phyloP scores from a whole-genome alignment of 2,329 filamentous ascomycete genomes.

The Cladosporium cucumerinum region DNA sequence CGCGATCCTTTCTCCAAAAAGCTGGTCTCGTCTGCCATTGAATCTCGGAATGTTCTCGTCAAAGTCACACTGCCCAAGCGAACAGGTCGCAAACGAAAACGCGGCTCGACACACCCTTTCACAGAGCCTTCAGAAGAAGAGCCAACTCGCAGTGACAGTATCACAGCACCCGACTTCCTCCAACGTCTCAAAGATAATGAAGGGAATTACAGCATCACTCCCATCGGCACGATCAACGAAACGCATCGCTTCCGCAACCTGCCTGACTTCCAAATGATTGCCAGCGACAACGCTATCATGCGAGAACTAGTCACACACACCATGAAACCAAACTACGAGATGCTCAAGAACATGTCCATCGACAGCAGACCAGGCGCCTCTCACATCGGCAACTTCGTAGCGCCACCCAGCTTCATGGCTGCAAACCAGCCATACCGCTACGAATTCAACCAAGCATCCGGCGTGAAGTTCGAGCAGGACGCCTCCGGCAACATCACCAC shows the following conservation, averaged over 20 bases:
- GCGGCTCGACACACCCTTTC: conserved; percentile 63
- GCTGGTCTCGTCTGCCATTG: conserved; percentile 69
- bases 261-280: conserved; percentile 69
- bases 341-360: conserved; percentile 64
- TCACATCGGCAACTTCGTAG: conserved; percentile 57
- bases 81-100: conserved; percentile 81
- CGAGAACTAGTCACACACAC: conserved; percentile 68
- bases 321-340: conserved; percentile 61
- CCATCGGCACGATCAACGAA: conserved; percentile 61
- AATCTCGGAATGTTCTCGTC: conserved; percentile 79
- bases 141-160: conserved; percentile 14
- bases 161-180: conserved; percentile 31
- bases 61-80: conserved; percentile 83
- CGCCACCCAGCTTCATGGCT: conserved; percentile 30
- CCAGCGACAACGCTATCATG: conserved; percentile 55
- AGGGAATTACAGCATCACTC: conserved; percentile 27
- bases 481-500: conserved; percentile 57
- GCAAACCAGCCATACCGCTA: conserved; percentile 46
- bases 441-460: conserved; percentile 82
- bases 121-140: conserved; percentile 9
- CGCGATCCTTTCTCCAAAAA: conserved; percentile 76
- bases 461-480: conserved; percentile 61
- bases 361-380: conserved; percentile 62
- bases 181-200: conserved; percentile 30
- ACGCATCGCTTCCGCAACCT: conserved; percentile 84